phyloP scores from a whole-genome alignment of 192 early-diverging fungal species.

The Spinellus fusiger region DNA sequence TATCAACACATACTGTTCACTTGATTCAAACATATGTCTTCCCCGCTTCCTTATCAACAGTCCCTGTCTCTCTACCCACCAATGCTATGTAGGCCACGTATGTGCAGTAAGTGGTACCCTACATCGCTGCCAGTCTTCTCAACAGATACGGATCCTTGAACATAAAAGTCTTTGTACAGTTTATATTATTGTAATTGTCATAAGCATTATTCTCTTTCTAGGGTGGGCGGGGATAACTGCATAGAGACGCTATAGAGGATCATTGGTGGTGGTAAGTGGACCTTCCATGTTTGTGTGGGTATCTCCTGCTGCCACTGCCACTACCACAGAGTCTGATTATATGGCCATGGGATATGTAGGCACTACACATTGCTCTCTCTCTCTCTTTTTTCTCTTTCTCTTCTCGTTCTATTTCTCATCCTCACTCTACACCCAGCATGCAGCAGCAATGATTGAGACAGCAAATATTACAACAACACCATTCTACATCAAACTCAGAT shows the following conservation, averaged over 20 bases:
- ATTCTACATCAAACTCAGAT: neutral
- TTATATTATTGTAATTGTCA: too few relatives aligned
- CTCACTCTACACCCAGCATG: neutral
- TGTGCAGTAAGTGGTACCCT: neutral
- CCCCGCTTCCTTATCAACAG: neutral
- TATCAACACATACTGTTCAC: neutral
- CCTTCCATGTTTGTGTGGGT: too few relatives aligned
- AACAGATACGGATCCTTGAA: neutral
- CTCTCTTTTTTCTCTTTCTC: neutral
- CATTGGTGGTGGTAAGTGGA: too few relatives aligned
- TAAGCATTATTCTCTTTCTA: too few relatives aligned
- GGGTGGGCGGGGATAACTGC: too few relatives aligned
- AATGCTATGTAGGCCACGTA: neutral
- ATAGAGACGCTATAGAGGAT: too few relatives aligned
- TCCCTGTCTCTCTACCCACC: neutral
- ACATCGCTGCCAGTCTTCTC: neutral
- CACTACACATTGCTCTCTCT: neutral
- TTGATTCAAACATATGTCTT: neutral
- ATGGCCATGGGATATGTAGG: neutral
- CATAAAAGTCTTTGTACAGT: too few relatives aligned
- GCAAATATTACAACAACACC: slow-evolving; percentile 3
- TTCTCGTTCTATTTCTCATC: too few relatives aligned
- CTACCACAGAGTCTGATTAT: too few relatives aligned
- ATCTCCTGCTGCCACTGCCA: too few relatives aligned
- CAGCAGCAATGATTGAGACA: slow-evolving; percentile 7